A percentile compares a stretch with the other conserved stretches of the same genome.
Evolutionary conservation across 192 early-diverging fungal species (phyloP).

Genomic region (Coemansia sp.): DNA sequence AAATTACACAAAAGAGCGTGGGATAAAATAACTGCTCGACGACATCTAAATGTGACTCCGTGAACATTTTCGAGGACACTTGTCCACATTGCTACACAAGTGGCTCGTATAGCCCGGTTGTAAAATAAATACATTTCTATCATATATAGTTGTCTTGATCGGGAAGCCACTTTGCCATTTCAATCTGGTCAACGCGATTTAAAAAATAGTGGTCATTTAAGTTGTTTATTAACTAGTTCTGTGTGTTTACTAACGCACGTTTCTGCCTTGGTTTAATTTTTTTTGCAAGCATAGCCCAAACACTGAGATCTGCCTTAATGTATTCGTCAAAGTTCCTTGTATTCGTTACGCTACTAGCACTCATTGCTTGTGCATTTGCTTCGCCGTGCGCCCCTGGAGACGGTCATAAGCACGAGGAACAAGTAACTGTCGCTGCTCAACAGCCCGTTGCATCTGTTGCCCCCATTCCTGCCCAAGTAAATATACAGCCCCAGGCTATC

Average conservation of each 20-base stretch:
- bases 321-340: conserved; percentile 9
- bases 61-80: conserved; percentile 8
- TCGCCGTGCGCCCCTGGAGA: conserved; percentile 6
- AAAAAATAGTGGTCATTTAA: not conserved
- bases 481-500: not conserved
- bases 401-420: conserved; percentile 3
- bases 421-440: not conserved
- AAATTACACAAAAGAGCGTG: not conserved
- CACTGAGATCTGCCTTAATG: not conserved
- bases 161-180: not conserved
- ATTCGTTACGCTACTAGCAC: conserved; percentile 7
- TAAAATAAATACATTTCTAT: not conserved
- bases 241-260: not conserved
- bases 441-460: conserved; percentile 3
- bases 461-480: conserved; percentile 2
- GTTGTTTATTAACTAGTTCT: not conserved
- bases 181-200: not conserved
- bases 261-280: not conserved
- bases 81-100: conserved; percentile 2
- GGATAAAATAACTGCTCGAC: conserved; percentile 5
- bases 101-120: not conserved
- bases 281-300: not conserved
- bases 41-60: conserved; percentile 1
- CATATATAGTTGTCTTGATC: conserved; percentile 1
- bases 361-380: conserved; percentile 3